Evolutionary conservation across 2,329 filamentous ascomycete genomes (phyloP), one percentile per base, ranked within the genome.

Genomic region (Periconia sp.): DNA sequence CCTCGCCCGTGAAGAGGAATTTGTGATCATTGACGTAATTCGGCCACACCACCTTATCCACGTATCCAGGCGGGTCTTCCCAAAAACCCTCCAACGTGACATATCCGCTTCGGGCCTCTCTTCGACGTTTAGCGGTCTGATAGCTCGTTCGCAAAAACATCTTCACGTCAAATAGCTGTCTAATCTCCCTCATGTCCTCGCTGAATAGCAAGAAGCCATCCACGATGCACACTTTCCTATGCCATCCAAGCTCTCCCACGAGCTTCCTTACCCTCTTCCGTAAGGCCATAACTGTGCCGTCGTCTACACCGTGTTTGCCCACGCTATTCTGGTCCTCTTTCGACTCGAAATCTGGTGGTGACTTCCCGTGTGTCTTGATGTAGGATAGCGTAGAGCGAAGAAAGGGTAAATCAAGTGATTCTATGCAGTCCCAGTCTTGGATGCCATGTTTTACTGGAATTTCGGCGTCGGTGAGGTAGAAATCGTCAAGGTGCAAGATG

Each of bases 401-500:
- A 37, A 80, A 79, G 0, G 80, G 75, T 19, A 96, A 78, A 54
- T 92, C 82, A 41, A 99, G 75, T 7, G 92, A 80, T 52, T 86
- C 87, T 12, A 89, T 77, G 59, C 92, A 96, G 70, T 99, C 94
- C 92, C 94, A 97, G 73, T 99, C 92, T 52, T 87, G 77, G 10
- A 96, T 74, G 4, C 59, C 62, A n/a, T 68, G 52, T 18, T 75
- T 74, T 12, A 79, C 65, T 2, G 77, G 72, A 26, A 81, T 82
- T 80, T 90, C 80, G 21, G 80, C 73, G 65, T 97, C 92, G 1
- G 88, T 78, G 53, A 84, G 85, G 74, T 96, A 99, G 68, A 97
- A 99, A 71, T 99, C 94, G 74, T 99, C 94, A 68, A 96, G 85
- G 68, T 99, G 94, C 16, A 99, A 79, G 61, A 97, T 88, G 63